Percentiles rank a stretch among this genome's conserved stretches.
phyloP scores from a whole-genome alignment of 805 yeast species.

The Saitoella complicata region DNA sequence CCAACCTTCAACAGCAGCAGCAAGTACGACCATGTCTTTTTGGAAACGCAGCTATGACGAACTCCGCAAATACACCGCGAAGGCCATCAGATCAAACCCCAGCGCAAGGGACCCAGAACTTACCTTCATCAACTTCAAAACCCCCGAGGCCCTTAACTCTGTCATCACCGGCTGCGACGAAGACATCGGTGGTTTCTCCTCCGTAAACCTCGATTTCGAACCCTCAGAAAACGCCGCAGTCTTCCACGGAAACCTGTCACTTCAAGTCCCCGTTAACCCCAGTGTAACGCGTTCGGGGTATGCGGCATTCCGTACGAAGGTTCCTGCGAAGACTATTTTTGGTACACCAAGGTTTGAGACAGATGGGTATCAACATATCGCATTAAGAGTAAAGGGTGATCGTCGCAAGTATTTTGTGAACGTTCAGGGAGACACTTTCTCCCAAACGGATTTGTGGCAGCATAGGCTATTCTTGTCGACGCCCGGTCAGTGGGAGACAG shows the following conservation, averaged over 20 bases:
- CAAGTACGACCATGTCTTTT: too few species aligned
- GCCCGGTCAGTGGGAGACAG: conserved; percentile 74
- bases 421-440: conserved; percentile 65
- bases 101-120: conserved; percentile 12
- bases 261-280: conserved; percentile 53
- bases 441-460: conserved; percentile 65
- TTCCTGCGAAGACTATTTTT: conserved; percentile 33
- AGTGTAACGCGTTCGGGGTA: conserved; percentile 49
- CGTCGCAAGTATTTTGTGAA: conserved; percentile 57
- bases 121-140: conserved; percentile 42
- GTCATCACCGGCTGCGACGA: conserved; percentile 52
- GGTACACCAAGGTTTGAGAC: conserved; percentile 32
- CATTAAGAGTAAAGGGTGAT: conserved; percentile 25
- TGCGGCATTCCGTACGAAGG: conserved; percentile 72
- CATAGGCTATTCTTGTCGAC: conserved; percentile 57
- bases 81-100: too few species aligned
- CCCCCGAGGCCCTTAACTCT: conserved; percentile 31
- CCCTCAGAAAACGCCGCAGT: conserved; percentile 34
- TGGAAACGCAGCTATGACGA: too few species aligned
- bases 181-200: conserved; percentile 65
- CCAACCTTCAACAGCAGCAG: too few species aligned
- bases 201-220: conserved; percentile 34
- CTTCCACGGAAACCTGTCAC: conserved; percentile 53
- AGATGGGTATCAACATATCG: conserved; percentile 54
- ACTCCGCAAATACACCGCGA: too few species aligned